A percentile compares a stretch with the other conserved stretches of the same genome.
phyloP scores from a whole-genome alignment of 139 green algal species.

The Ettlia oleoabundans region DNA sequence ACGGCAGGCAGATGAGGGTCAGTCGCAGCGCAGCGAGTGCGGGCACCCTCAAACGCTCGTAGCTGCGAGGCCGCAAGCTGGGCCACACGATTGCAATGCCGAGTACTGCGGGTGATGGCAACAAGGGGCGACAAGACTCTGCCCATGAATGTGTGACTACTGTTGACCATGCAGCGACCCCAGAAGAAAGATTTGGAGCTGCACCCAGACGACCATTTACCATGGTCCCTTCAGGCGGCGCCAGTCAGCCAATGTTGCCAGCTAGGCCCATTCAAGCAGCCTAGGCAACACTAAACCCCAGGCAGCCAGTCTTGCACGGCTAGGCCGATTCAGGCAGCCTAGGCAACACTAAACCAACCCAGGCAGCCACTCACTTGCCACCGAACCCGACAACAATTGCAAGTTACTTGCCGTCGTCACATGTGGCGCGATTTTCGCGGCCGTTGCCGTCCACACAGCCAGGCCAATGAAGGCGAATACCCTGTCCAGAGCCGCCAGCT shows the following conservation, averaged over 20 bases:
- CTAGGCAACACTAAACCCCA: too few species aligned
- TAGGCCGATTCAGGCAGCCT: too few species aligned
- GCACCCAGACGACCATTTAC: too few species aligned
- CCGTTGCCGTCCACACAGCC: not conserved
- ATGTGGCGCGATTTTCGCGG: not conserved
- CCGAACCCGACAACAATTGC: not conserved
- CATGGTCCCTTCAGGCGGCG: too few species aligned
- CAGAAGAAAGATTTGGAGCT: too few species aligned
- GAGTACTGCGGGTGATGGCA: not conserved
- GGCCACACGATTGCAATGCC: not conserved
- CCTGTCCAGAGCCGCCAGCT: not conserved
- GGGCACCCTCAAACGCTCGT: not conserved
- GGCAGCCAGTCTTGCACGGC: too few species aligned
- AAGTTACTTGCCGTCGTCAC: not conserved
- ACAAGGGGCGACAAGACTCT: not conserved
- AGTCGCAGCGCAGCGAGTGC: not conserved
- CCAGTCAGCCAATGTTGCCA: too few species aligned
- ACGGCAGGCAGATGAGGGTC: not conserved
- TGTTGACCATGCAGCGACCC: too few species aligned
- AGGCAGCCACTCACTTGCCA: not conserved
- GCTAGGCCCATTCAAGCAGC: too few species aligned
- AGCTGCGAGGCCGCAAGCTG: not conserved
- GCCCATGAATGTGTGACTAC: too few species aligned
- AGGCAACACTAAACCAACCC: too few species aligned
- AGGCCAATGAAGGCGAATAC: not conserved